Evolutionary conservation across 2,329 filamentous ascomycete genomes (phyloP).

Genomic region (Talaromyces islandicus): DNA sequence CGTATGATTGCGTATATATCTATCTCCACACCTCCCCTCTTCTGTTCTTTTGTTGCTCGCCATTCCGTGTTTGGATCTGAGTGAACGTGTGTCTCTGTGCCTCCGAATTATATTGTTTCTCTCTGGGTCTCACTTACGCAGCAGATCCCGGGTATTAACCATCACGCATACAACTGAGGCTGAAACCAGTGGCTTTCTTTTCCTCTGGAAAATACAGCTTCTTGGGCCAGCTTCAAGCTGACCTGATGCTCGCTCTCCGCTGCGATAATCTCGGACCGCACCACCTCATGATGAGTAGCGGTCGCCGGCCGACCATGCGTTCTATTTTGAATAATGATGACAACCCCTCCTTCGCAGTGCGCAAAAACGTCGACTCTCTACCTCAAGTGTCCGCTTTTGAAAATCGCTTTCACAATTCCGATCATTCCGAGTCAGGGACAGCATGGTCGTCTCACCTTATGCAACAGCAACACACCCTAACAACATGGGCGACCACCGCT

Average conservation of each 20-base stretch:
- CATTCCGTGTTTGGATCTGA: not conserved
- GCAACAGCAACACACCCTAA: not conserved
- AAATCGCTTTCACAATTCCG: not conserved
- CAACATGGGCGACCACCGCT: not conserved
- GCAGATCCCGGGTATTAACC: not conserved
- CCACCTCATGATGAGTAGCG: not conserved
- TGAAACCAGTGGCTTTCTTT: not conserved
- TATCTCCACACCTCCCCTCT: not conserved
- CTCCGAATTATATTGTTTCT: not conserved
- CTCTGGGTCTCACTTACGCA: not conserved
- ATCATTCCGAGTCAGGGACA: not conserved
- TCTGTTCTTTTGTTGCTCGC: not conserved
- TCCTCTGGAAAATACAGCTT: not conserved
- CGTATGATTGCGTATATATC: not conserved
- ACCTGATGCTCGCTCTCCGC: not conserved
- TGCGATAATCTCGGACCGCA: not conserved
- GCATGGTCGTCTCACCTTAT: constrained; percentile 1
- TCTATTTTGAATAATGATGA: constrained; percentile 14
- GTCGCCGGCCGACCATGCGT: constrained; percentile 5
- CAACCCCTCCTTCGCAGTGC: constrained; percentile 12
- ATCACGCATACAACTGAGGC: not conserved
- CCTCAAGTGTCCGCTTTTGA: not conserved
- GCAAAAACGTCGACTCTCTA: constrained; percentile 1
- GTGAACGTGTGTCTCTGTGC: not conserved
- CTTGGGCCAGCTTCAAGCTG: not conserved